These are phyloP conservation scores for Fusarium nanum DNA, from an alignment of 2,329 filamentous ascomycete genomes.

Conservation along the genomic window DNA sequence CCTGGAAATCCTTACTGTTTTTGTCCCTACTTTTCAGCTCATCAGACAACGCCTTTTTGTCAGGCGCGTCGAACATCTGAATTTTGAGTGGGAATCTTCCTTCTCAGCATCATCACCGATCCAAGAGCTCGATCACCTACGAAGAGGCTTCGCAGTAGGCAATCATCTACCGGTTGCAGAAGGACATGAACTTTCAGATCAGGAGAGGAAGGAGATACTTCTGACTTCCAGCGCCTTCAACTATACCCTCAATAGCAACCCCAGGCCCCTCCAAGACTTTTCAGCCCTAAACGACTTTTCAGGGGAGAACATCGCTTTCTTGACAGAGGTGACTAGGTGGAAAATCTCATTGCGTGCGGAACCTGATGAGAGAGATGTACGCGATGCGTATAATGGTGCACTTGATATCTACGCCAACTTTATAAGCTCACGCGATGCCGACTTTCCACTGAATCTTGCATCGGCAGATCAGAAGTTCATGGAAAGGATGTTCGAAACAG, in stretches of 20 bases:
- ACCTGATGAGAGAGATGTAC: conserved; percentile 26
- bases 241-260: conserved; percentile 66
- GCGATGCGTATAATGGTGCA: conserved; percentile 66
- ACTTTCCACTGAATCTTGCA: conserved; percentile 74
- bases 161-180: not conserved
- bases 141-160: not conserved
- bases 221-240: conserved; percentile 72
- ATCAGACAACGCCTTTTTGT: conserved; percentile 54
- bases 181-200: not conserved
- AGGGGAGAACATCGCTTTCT: conserved; percentile 76
- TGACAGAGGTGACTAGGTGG: conserved; percentile 69
- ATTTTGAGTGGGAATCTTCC: conserved; percentile 16
- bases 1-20: conserved; percentile 59
- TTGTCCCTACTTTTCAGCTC: conserved; percentile 72
- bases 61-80: conserved; percentile 43
- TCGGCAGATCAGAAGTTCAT: conserved; percentile 63
- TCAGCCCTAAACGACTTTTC: conserved; percentile 74
- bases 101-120: not conserved
- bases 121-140: not conserved
- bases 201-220: conserved; percentile 54
- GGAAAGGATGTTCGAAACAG: conserved; percentile 64
- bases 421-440: conserved; percentile 68
- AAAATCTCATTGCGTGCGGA: conserved; percentile 52
- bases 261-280: conserved; percentile 69
- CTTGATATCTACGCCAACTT: conserved; percentile 71